Evolutionary conservation across 2,329 filamentous ascomycete genomes (phyloP), one percentile per base, ranked within the genome.

Genomic region (Verticillium dahliae): DNA sequence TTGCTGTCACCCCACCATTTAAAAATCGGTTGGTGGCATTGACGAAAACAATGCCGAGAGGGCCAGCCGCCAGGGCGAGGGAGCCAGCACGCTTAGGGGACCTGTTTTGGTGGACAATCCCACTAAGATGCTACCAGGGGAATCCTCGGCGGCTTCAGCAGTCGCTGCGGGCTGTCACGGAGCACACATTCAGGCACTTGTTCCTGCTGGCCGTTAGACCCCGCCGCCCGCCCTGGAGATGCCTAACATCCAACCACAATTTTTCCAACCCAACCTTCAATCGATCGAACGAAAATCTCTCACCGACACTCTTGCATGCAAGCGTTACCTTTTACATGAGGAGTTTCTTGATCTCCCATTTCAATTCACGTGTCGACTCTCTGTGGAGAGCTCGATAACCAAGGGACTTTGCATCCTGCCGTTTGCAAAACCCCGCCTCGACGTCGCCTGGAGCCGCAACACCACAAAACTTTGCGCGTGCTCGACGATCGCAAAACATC

Each of bases 341-440:
- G 4, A 31, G 22, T 27, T 50, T 18, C 22, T 52, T 11, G n/a
- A 11, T 27, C 45, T 7, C 10, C n/a, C 18, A 18, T 52, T 22
- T 52, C 45, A 22, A 52, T 22, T 7, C 2, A 18, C 45, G 45
- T 22, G 18, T 13, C 45, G 45, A 52, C 45, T 52, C 45, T 52
- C 45, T 22, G 45, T 27, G n/a, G 45, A 52, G 45, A 27, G 45
- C 45, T 18, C 13, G n/a, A 52, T 18, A 18, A 7, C 18, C 9
- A 27, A 4, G 27, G 4, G 15, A 5, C 11, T 9, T 52, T 11
- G 45, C 45, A 52, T 7, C 22, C 18, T 27, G 45, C 18, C 45
- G 9, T 52, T 61, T 67, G 67, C 65, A 64, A 64, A 64, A 62
- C 61, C 58, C 57, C 67, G 69, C 68, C 68, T 64, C 34, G 67